These are phyloP conservation scores for Halophytophthora batemanensis DNA, from an alignment of 352 stramenopile species.

Conservation along the genomic window DNA sequence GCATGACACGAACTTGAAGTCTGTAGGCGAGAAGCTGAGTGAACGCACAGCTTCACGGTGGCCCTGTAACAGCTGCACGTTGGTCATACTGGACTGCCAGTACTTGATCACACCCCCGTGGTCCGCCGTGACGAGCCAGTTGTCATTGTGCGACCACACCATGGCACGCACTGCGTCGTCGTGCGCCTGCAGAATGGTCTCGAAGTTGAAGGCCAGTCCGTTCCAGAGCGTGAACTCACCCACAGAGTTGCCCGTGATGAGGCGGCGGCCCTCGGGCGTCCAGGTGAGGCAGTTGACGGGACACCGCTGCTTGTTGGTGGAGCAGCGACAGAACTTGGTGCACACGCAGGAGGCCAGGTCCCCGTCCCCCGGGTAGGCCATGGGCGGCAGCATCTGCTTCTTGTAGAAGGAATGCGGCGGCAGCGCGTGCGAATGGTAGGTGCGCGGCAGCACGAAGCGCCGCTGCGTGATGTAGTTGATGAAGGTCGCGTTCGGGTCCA, in stretches of 20 bases:
- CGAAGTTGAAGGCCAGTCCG: conserved; percentile 96
- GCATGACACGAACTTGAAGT: conserved; percentile 98
- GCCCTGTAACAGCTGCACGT: conserved; percentile 81
- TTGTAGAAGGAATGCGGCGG: conserved; percentile 86
- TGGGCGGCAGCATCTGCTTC: conserved; percentile 72
- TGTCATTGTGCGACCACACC: conserved; percentile 90
- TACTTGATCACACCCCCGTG: conserved; percentile 91
- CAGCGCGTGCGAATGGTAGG: conserved; percentile 46
- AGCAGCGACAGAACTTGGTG: conserved; percentile 87
- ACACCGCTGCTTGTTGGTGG: conserved; percentile 90
- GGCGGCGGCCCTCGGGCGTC: conserved; percentile 92
- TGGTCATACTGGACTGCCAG: conserved; percentile 90
- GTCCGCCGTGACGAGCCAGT: conserved; percentile 89
- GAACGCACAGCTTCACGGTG: conserved; percentile 92
- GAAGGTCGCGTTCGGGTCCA: conserved; percentile 85
- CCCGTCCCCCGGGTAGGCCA: conserved; percentile 55
- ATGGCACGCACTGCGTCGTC: conserved; percentile 86
- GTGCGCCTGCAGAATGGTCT: conserved; percentile 95
- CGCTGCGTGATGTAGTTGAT: conserved; percentile 78
- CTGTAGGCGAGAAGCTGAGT: conserved; percentile 94
- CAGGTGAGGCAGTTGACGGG: conserved; percentile 93
- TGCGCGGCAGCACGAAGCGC: conserved; percentile 56
- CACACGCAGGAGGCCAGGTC: conserved; percentile 77
- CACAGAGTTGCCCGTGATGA: conserved; percentile 97
- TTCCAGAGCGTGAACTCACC: conserved; percentile 98